A percentile compares a stretch with the other conserved stretches of the same genome.
Evolutionary conservation across 176 grass and related monocot genomes (phyloP).

Genomic region (Leersia perrieri): DNA sequence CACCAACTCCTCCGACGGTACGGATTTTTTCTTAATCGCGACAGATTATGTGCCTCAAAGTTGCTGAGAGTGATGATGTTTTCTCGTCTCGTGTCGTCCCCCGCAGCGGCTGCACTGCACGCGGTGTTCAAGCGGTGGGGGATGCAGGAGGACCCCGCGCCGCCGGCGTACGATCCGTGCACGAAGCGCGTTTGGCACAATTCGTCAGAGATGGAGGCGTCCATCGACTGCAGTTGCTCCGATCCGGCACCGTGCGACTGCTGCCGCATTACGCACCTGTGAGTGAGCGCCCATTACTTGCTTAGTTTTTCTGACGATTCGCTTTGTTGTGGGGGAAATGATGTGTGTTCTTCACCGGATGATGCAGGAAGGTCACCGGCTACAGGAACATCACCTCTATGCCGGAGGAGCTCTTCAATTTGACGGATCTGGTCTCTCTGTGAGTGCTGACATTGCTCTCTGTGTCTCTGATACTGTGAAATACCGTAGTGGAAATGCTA

Average conservation of each 20-base stretch:
- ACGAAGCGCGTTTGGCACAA: not conserved
- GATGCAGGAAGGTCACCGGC: slow-evolving; percentile 49
- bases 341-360: not conserved
- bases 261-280: slow-evolving; percentile 48
- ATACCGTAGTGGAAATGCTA: not conserved
- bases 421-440: slow-evolving; percentile 46
- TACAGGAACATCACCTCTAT: slow-evolving; percentile 27
- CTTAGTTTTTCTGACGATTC: not conserved
- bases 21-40: not conserved
- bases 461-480: not conserved
- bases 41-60: not conserved
- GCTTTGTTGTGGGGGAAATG: not conserved
- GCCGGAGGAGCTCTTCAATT: slow-evolving; percentile 31
- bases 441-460: slow-evolving; percentile 22
- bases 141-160: not conserved
- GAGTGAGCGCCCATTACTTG: not conserved
- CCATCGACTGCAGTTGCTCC: slow-evolving; percentile 29
- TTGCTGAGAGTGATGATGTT: not conserved
- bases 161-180: not conserved
- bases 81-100: slow-evolving; percentile 23
- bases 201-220: not conserved
- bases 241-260: accelerated
- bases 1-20: slow-evolving; percentile 30
- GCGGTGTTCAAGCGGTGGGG: slow-evolving; percentile 17
- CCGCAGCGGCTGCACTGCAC: slow-evolving; percentile 19